Evolutionary conservation across 257 asterid genomes (phyloP).

Genomic region (Agastache rugosa): DNA sequence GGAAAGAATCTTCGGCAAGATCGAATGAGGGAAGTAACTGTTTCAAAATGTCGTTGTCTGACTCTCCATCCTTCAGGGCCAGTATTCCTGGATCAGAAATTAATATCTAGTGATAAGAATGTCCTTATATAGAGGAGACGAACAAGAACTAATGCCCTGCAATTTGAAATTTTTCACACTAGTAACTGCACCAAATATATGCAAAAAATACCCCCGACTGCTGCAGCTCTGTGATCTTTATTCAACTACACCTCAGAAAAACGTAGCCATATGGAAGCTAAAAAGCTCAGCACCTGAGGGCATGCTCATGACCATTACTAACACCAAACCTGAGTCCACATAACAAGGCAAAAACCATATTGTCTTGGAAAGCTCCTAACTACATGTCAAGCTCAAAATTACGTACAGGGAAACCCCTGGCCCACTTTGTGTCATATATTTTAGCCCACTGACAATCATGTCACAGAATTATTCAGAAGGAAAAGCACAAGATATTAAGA

Average conservation of each 20-base stretch:
- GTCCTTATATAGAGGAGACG: slow-evolving; percentile 14
- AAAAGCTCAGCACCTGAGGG: slow-evolving; percentile 4
- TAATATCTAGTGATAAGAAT: slow-evolving; percentile 27
- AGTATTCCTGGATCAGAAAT: slow-evolving; percentile 71
- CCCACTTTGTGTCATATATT: slow-evolving; percentile 2
- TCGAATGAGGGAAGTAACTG: slow-evolving; percentile 85
- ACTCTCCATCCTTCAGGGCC: slow-evolving; percentile 99
- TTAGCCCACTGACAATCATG: slow-evolving; percentile 14
- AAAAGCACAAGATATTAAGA: slow-evolving; percentile 30
- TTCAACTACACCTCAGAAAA: slow-evolving; percentile 21
- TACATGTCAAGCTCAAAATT: slow-evolving; percentile 15
- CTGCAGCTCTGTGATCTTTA: slow-evolving; percentile 26
- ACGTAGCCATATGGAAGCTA: slow-evolving; percentile 13
- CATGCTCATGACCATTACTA: slow-evolving; percentile 4
- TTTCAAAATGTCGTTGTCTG: slow-evolving; percentile 91
- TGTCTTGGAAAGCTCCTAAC: slow-evolving; percentile 25
- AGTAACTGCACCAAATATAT: slow-evolving; percentile 8
- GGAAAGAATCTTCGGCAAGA: slow-evolving; percentile 95
- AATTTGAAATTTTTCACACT: slow-evolving; percentile 9
- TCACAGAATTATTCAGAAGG: slow-evolving; percentile 25
- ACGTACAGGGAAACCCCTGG: not conserved
- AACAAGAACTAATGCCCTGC: slow-evolving; percentile 29
- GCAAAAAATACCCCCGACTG: not conserved
- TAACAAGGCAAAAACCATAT: slow-evolving; percentile 16
- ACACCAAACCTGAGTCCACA: slow-evolving; percentile 23